Base-by-base conservation (phyloP, 139 green algal genomes). In the Prasinococcaceae sp. region DNA sequence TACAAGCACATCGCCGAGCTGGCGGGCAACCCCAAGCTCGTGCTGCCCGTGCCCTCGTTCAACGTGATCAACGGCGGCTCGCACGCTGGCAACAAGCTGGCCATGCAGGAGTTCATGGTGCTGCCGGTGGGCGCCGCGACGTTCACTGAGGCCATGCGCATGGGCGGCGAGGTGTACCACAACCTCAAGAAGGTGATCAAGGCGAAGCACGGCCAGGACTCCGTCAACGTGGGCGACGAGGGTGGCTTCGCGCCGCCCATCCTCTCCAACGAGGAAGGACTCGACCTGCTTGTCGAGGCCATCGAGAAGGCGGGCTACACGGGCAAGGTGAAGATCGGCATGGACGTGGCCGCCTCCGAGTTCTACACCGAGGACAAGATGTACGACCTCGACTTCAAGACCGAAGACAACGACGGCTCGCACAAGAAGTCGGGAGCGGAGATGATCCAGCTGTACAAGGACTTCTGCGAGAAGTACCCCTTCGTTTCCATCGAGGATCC, bases 21-120 rank as follows among this genome's bases (percentile, higher is more conserved):
- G 41, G 84, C 88, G 19, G 88, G 87, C 44, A 96, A 92, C 69
- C 72, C 28, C 49, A 92, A 95, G 79, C 72, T 94, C 60, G 76
- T 92, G 55, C 84, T 99, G 66, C 92, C 92, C 3, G 92, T 99
- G 49, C 92, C 92, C 20, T 77, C 81, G 26, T 94, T 99, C 81
- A 99, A 99, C 75, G 92, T 99, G 58, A 97, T 99, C 79, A 99
- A 99, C 61, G 92, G 92, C 38, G 88, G 90, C 46, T 80, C 70
- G 65, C 92, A 99, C 68, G 92, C 92, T 14, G 92, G 92, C 60
- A 98, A 98, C 70, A 81, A 78, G 24, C 78, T 99, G 53, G 92
- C 92, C 59, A 94, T 96, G 84, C 92, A 99, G 81, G 92, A 99
- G 76, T 99, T 99, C 76, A 98, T 99, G 88, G 94, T 99, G 61